Evolutionary conservation across 2,329 filamentous ascomycete species (phyloP), one percentile per base, ranked within the genome.

Genomic region (Apiospora saccharicola): DNA sequence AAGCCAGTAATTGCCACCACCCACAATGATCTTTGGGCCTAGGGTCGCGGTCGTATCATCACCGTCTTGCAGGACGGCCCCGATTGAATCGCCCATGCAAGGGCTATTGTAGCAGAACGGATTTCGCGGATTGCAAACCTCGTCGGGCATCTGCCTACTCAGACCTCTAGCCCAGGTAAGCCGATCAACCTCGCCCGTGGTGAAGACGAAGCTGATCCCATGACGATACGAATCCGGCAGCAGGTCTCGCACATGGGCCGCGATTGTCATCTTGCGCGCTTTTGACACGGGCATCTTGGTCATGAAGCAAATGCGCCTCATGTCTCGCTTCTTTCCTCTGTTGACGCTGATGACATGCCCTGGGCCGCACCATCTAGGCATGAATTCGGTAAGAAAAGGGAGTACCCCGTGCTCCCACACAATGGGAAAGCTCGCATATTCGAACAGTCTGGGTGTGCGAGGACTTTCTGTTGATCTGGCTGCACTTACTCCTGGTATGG

Each of bases 41-140:
- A 86, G 75, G 1, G 84, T 86, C 22, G 84, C 82, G 0, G 83
- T 85, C 47, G 77, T 80, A 47, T 84, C 82, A 1, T 80, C 77
- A 5, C 73, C 71, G 4, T 76, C 79, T 19, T 76, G 77, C 1
- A 79, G 79, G 7, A 72, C 75, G 19, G 83, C 77, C 12, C 84
- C 84, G 51, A 86, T 84, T 72, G 83, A 85, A 68, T 86, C 84
- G 2, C 84, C 84, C 84, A 86, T 86, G 70, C 83, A 82, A 3
- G 82, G 84, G n/a, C 74, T 80, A 49, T 76, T 74, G 74, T 85
- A 86, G 73, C 80, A 83, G 67, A 84, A 85, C 1, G 84, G 84
- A 74, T 86, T 86, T 19, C 83, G 79, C 6, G 84, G 79, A 46
- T 72, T 68, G 73, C 83, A 85, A 1, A 85, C 77, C 14, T 85